A percentile compares a stretch with the other conserved stretches of the same genome.
Conservation (phyloP, 805 yeast species). For the Ogataea nitratoaversa region DNA sequence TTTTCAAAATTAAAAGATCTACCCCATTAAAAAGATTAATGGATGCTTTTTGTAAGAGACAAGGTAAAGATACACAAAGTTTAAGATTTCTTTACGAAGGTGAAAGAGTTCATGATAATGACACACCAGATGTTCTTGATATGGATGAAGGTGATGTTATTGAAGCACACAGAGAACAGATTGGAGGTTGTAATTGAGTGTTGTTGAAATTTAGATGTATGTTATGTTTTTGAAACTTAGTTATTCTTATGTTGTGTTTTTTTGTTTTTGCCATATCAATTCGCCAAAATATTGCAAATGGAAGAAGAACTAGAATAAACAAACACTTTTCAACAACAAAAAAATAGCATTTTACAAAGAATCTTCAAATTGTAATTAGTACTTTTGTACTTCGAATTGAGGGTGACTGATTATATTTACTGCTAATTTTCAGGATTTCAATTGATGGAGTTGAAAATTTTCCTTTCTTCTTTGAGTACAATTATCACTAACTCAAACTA, state of each 20-base stretch:
- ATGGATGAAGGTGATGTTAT: conserved; percentile 95
- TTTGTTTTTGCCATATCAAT: background rate
- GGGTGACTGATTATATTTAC: no score
- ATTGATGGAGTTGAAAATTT: no score
- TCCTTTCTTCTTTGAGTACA: no score
- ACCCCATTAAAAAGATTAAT: conserved; percentile 91
- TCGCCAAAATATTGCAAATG: no score
- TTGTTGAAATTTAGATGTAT: background rate
- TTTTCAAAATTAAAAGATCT: conserved; percentile 88
- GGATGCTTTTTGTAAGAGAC: conserved; percentile 98
- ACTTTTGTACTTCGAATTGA: no score
- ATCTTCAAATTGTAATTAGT: no score
- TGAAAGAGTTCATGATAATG: conserved; percentile 78
- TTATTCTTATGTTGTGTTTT: background rate
- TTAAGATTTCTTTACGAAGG: conserved; percentile 93
- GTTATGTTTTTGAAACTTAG: no score
- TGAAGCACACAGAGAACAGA: conserved; percentile 96
- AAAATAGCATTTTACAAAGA: no score
- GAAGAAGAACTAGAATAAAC: no score
- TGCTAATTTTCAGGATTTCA: no score
- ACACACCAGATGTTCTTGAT: conserved; percentile 89
- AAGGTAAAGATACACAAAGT: conserved; percentile 80
- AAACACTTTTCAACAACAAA: no score
- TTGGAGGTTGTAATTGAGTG: conserved; percentile 45
- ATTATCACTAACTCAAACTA: no score